A percentile compares a stretch with the other conserved stretches of the same genome.
Evolutionary conservation across 495 filamentous ascomycete species (phyloP).

Genomic region (Hypoxylon subgilvum): DNA sequence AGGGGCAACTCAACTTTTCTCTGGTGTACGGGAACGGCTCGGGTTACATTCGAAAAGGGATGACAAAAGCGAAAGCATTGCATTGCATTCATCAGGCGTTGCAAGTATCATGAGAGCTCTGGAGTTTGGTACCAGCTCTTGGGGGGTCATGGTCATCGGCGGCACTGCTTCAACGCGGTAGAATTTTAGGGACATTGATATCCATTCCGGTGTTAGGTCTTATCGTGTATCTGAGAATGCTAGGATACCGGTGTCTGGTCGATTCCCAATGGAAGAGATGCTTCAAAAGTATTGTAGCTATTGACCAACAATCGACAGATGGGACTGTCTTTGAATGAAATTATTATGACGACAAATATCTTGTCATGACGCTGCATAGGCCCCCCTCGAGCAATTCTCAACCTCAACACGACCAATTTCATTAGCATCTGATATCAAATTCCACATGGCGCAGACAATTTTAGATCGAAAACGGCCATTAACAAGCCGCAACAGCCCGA

Average conservation of each 20-base stretch:
- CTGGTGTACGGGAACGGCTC: constrained; percentile 33
- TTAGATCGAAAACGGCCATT: too few species aligned
- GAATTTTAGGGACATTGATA: constrained; percentile 31
- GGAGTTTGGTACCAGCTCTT: constrained; percentile 37
- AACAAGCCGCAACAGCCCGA: too few species aligned
- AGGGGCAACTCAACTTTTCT: constrained; percentile 46
- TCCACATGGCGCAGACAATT: too few species aligned
- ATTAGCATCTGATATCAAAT: too few species aligned
- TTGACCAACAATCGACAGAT: too few species aligned
- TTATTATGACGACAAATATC: too few species aligned
- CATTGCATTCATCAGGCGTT: constrained; percentile 49
- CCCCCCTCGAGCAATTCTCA: too few species aligned
- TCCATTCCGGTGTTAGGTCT: constrained; percentile 21
- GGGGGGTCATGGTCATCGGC: constrained; percentile 29
- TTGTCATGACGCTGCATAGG: too few species aligned
- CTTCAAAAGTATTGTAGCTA: too few species aligned
- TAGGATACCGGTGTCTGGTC: constrained; percentile 2
- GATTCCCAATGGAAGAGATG: constrained; percentile 19
- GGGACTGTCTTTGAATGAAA: too few species aligned
- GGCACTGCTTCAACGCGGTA: constrained; percentile 39
- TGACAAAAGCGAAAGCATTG: constrained; percentile 39
- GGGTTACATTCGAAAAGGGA: constrained; percentile 33
- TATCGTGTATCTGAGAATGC: constrained; percentile 22
- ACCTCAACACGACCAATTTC: too few species aligned
- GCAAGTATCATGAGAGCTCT: constrained; percentile 41